These are phyloP conservation scores for Elaeis oleifera DNA, from an alignment of 202 grass and related monocot genomes.

Conservation along the genomic window DNA sequence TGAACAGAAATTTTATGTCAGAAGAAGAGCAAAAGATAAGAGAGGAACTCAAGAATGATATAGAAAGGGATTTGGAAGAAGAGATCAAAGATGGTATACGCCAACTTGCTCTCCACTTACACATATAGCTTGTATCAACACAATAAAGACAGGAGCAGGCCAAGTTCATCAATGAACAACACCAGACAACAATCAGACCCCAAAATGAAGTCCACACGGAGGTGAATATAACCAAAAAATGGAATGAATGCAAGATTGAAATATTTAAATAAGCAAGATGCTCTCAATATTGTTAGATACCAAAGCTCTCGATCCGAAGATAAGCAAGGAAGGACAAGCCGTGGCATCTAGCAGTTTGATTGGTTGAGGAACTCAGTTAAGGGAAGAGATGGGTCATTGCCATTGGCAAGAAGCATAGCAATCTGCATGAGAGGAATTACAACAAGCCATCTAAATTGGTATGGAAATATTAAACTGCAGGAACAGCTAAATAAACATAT, in stretches of 20 bases:
- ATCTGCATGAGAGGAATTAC: not conserved
- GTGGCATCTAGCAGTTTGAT: not conserved
- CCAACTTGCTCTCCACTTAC: conserved; percentile 18
- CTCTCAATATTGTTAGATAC: conserved; percentile 2
- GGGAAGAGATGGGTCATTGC: not conserved
- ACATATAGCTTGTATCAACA: conserved; percentile 17
- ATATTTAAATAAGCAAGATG: conserved; percentile 4
- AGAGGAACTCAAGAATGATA: conserved; percentile 21
- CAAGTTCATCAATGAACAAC: not conserved
- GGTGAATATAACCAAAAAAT: conserved; percentile 24
- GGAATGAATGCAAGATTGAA: conserved; percentile 22
- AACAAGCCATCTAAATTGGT: not conserved
- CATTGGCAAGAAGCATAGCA: not conserved
- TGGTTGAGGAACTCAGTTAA: too few relatives aligned
- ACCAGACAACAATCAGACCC: not conserved
- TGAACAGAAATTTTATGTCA: conserved; percentile 4
- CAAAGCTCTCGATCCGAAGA: conserved; percentile 3
- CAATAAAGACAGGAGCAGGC: conserved; percentile 5
- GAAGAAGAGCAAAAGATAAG: conserved; percentile 20
- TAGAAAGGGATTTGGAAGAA: conserved; percentile 33
- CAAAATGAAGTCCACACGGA: conserved; percentile 1
- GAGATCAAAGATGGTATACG: conserved; percentile 29
- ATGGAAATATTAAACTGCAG: not conserved
- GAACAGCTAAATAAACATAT: too few relatives aligned
- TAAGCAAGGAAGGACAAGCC: not conserved